Evolutionary conservation across 225 moss, liverwort and hornwort species (phyloP).

Genomic region (Pleurozium schreberi): DNA sequence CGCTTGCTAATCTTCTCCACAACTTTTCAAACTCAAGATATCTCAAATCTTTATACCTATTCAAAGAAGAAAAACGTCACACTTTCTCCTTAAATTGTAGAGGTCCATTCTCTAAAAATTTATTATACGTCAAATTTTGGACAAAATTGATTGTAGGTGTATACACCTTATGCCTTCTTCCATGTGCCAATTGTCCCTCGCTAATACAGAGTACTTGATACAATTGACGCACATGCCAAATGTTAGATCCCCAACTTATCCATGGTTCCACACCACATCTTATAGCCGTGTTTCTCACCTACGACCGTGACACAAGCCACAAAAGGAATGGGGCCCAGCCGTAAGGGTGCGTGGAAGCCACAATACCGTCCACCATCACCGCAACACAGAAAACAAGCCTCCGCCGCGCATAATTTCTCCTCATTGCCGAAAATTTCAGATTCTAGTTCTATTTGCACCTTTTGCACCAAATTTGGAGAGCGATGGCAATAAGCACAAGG

Average conservation of each 20-base stretch:
- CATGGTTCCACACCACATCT: not conserved
- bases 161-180: not conserved
- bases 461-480: not conserved
- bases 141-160: not conserved
- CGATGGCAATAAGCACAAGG: slow-evolving; percentile 15
- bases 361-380: not conserved
- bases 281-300: not conserved
- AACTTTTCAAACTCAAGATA: no score
- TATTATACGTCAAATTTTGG: not conserved
- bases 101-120: no score
- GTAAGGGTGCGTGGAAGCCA: slow-evolving; percentile 4
- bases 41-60: no score
- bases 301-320: not conserved
- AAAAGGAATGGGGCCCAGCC: not conserved
- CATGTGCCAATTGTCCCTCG: not conserved
- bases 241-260: not conserved
- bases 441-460: not conserved
- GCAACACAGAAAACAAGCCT: not conserved
- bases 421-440: no score
- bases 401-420: not conserved
- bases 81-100: no score
- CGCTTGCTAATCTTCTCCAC: no score
- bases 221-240: not conserved
- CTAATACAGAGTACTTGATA: not conserved
- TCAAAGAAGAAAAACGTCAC: no score